phyloP scores from a whole-genome alignment of 129 eudicot species.

The Dittrichia graveolens region DNA sequence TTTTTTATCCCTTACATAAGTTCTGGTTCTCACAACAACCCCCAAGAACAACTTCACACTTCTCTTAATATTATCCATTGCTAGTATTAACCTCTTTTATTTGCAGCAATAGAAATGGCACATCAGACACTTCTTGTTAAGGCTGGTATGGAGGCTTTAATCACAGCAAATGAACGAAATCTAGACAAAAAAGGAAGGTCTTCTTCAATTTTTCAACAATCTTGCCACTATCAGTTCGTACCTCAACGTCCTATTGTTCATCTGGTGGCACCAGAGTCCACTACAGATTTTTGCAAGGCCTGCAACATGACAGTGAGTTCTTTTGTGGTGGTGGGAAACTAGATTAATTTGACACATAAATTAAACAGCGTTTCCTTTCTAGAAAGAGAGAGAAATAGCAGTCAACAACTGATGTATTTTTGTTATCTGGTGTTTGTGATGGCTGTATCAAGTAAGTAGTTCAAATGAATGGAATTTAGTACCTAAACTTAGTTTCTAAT shows the following conservation, averaged over 20 bases:
- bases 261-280: conserved; percentile 22
- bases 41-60: conserved; percentile 14
- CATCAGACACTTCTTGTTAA: conserved; percentile 28
- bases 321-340: conserved; percentile 26
- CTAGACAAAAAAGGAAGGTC: conserved; percentile 28
- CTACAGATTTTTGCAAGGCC: conserved; percentile 15
- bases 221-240: conserved; percentile 47
- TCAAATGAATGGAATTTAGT: conserved; percentile 14
- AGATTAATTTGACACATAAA: not conserved
- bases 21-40: conserved; percentile 15
- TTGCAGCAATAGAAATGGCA: conserved; percentile 32
- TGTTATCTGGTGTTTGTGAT: not conserved
- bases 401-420: conserved; percentile 8
- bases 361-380: not conserved
- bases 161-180: conserved; percentile 23
- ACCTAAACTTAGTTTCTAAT: conserved; percentile 13
- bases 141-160: conserved; percentile 33
- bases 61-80: not conserved
- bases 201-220: conserved; percentile 32
- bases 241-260: conserved; percentile 36
- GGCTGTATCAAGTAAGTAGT: conserved; percentile 13
- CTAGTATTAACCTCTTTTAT: not conserved
- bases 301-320: not conserved
- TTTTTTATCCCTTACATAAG: conserved; percentile 15
- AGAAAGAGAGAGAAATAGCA: not conserved